Evolutionary conservation across 2,329 filamentous ascomycete species (phyloP).

Genomic region (Fusarium sp.): DNA sequence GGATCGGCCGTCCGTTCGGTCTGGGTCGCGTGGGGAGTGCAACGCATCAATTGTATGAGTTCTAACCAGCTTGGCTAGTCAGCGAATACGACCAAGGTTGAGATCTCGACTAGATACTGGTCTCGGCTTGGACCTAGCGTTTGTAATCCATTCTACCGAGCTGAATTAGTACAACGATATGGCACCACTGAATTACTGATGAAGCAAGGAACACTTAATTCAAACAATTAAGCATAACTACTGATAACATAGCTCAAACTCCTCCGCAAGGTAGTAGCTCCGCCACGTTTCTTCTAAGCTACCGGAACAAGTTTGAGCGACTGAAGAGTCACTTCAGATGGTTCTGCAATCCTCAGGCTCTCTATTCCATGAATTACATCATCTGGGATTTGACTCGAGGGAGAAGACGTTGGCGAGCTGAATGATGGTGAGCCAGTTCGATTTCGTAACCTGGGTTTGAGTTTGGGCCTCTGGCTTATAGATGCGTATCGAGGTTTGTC

Average conservation of each 20-base stretch:
- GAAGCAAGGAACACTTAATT: not conserved
- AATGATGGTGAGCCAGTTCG: not conserved
- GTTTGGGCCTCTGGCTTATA: not conserved
- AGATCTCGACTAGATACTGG: too few relatives aligned
- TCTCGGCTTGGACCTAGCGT: not conserved
- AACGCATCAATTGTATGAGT: too few relatives aligned
- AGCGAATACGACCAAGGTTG: not conserved
- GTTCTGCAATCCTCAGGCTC: not conserved
- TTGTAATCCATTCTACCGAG: not conserved
- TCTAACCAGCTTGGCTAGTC: not conserved
- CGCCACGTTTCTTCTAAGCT: not conserved
- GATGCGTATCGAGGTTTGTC: not conserved
- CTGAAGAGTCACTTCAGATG: not conserved
- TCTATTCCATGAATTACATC: not conserved
- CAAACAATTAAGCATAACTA: not conserved
- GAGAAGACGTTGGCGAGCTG: not conserved
- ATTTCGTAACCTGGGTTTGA: not conserved
- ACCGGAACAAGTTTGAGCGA: not conserved
- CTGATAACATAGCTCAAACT: not conserved
- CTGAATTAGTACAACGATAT: not conserved
- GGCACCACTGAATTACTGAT: not conserved
- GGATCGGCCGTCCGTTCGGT: not conserved
- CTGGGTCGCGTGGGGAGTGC: not conserved
- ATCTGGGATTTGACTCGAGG: not conserved
- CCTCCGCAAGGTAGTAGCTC: not conserved